Evolutionary conservation across 768 basidiomycete species (phyloP).

Genomic region (Suillus americanus): DNA sequence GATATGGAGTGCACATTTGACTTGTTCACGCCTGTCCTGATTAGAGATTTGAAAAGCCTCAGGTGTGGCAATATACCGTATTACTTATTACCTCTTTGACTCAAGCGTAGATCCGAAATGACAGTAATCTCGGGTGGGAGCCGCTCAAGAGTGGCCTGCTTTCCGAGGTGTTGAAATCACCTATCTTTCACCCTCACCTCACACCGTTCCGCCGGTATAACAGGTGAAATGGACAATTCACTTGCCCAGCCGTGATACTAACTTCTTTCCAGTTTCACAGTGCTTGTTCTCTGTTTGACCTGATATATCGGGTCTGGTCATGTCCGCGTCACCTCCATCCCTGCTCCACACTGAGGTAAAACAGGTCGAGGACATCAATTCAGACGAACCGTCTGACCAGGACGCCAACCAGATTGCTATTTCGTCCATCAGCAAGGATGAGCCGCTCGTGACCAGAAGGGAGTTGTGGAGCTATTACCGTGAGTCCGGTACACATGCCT

Average conservation of each 20-base stretch:
- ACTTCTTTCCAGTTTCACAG: neutral
- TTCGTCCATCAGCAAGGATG: constrained; percentile 45
- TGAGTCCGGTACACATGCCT: constrained; percentile 33
- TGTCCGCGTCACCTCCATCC: constrained; percentile 13
- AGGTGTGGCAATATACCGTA: neutral
- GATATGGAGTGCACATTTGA: neutral
- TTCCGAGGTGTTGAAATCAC: neutral
- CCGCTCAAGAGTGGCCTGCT: neutral
- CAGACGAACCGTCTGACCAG: constrained; percentile 4
- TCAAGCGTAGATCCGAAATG: neutral
- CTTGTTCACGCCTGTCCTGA: neutral
- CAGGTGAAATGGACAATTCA: too few relatives aligned
- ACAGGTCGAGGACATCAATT: constrained; percentile 11
- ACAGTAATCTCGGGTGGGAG: neutral
- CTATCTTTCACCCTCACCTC: neutral
- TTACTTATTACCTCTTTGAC: neutral
- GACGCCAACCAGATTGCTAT: constrained; percentile 31
- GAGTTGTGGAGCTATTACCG: constrained; percentile 84
- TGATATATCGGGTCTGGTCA: constrained; percentile 7
- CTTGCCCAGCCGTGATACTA: neutral
- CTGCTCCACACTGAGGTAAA: constrained; percentile 9
- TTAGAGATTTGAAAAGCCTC: neutral
- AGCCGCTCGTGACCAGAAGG: constrained; percentile 67
- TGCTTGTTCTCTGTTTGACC: neutral
- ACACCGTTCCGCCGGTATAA: neutral